phyloP scores from a whole-genome alignment of 31 red algal species.

The Pterothamnion heteromorphum region DNA sequence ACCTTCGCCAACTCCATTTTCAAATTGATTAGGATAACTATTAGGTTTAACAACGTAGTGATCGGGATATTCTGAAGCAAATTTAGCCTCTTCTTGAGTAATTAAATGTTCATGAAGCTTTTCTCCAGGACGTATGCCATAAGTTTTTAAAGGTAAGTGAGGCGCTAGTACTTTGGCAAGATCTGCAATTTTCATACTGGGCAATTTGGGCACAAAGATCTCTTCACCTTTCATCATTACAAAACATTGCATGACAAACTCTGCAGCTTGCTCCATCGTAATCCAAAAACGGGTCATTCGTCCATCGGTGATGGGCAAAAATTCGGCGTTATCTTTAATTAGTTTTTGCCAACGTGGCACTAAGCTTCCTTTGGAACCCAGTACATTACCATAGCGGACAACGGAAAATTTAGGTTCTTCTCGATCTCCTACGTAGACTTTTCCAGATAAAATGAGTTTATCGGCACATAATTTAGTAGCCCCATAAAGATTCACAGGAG shows the following conservation, averaged over 20 bases:
- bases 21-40: no score
- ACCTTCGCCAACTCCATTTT: no score
- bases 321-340: conserved; percentile 5
- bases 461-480: conserved; percentile 17
- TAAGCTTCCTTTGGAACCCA: neutral
- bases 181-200: neutral
- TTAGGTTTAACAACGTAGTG: no score
- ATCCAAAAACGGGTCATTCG: conserved; percentile 26
- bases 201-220: conserved; percentile 11
- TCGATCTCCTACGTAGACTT: neutral
- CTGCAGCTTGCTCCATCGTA: neutral
- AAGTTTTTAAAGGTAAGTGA: neutral
- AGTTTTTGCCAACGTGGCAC: neutral
- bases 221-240: neutral
- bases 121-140: conserved; percentile 20
- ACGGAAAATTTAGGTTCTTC: conserved; percentile 10
- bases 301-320: conserved; percentile 23
- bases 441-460: conserved; percentile 6
- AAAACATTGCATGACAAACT: neutral
- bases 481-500: conserved; percentile 31
- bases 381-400: conserved; percentile 28
- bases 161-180: conserved; percentile 15
- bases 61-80: neutral
- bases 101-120: conserved; percentile 30
- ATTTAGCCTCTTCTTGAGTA: neutral